Evolutionary conservation across 2,329 filamentous ascomycete genomes (phyloP).

Genomic region (Xylariales sp.): DNA sequence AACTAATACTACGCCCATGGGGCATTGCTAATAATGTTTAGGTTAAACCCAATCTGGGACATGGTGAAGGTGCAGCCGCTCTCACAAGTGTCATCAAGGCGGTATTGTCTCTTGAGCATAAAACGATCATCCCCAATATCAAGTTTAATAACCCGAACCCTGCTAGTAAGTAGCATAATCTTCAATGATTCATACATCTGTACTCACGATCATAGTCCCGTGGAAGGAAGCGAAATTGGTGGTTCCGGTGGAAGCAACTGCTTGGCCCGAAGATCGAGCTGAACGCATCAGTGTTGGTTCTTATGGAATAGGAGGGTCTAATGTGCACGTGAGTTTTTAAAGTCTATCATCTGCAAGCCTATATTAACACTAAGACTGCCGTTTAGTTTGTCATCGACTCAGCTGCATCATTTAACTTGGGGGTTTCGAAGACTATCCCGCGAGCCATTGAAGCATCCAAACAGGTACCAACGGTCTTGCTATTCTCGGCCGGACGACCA

Average conservation of each 20-base stretch:
- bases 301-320: not conserved
- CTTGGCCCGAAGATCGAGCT: not conserved
- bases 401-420: not conserved
- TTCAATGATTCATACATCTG: not conserved
- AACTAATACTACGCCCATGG: not conserved
- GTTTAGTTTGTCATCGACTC: not conserved
- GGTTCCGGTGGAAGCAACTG: not conserved
- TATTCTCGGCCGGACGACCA: slow-evolving; percentile 1
- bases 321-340: not conserved
- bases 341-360: not conserved
- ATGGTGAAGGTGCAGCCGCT: slow-evolving; percentile 38
- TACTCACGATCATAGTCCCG: not conserved
- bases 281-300: not conserved
- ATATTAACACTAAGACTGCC: not conserved
- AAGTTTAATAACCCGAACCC: not conserved
- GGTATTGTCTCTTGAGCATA: slow-evolving; percentile 33
- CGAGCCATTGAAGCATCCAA: not conserved
- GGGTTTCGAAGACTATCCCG: not conserved
- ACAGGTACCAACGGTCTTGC: not conserved
- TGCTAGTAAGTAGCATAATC: slow-evolving; percentile 1
- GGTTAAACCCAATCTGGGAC: slow-evolving; percentile 31
- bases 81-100: slow-evolving; percentile 38
- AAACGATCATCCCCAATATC: slow-evolving; percentile 30
- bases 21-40: slow-evolving; percentile 4
- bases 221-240: not conserved